Conservation (phyloP, 2,329 filamentous ascomycete genomes). For the Chaetomium globosum region DNA sequence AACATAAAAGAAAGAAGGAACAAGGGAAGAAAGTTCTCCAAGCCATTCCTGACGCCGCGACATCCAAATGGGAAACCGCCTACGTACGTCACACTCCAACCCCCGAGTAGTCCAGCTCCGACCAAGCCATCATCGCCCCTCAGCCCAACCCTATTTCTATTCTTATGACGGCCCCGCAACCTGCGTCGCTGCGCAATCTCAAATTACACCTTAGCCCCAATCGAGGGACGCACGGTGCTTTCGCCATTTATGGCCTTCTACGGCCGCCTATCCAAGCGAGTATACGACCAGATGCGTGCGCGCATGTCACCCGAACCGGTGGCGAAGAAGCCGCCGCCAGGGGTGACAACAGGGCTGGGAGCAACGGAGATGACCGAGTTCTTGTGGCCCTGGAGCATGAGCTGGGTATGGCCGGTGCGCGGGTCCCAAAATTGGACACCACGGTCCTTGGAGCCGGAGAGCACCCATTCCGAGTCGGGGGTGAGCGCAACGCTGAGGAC, state of each 20-base stretch:
- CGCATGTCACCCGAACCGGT: conserved; percentile 98
- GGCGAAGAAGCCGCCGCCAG: conserved; percentile 83
- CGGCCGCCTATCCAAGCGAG: conserved; percentile 46
- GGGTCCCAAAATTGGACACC: conserved; percentile 99
- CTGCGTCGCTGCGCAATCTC: neutral
- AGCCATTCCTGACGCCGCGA: conserved; percentile 29
- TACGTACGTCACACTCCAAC: conserved; percentile 15
- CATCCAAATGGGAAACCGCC: conserved; percentile 27
- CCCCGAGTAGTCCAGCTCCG: neutral
- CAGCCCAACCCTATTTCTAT: neutral
- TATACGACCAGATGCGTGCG: conserved; percentile 93
- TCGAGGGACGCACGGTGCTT: neutral
- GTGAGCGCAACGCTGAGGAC: conserved; percentile 94
- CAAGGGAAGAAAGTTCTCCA: conserved; percentile 18
- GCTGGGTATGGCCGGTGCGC: conserved; percentile 85
- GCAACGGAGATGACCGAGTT: conserved; percentile 98
- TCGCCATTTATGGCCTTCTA: conserved; percentile 11
- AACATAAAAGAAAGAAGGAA: neutral
- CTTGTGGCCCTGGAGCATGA: conserved; percentile 99
- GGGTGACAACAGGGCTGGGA: conserved; percentile 90
- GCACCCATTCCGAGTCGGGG: conserved; percentile 91
- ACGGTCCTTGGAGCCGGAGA: conserved; percentile 95
- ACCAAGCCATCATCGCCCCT: neutral
- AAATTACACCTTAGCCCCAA: neutral
- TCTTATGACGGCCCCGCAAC: neutral